Conservation (phyloP, 305 asterid genomes). For the Fraxinus xanthoxyloides region DNA sequence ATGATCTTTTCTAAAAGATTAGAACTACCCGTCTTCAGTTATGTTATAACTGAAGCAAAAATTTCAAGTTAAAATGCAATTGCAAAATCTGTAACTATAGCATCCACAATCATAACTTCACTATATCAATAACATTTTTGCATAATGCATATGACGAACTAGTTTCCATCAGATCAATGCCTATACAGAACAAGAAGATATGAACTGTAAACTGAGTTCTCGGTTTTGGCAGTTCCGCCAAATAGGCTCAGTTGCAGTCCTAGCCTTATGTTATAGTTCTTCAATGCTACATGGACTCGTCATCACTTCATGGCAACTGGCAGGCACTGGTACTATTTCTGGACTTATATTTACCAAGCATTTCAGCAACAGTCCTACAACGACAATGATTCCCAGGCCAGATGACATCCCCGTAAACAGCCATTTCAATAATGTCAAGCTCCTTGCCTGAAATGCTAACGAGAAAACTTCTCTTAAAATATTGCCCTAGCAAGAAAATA, state of each 20-base stretch:
- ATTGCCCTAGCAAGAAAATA: background rate
- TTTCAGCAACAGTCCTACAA: conserved; percentile 80
- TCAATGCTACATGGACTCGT: conserved; percentile 22
- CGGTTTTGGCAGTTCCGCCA: background rate
- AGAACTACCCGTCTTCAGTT: background rate
- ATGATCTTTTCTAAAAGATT: background rate
- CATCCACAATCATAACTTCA: background rate
- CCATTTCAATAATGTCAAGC: conserved; percentile 88
- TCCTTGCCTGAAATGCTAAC: conserved; percentile 54
- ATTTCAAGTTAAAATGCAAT: background rate
- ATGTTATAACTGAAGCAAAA: background rate
- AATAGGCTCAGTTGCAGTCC: background rate
- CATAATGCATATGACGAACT: conserved; percentile 7
- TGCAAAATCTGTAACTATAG: background rate
- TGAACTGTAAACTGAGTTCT: background rate
- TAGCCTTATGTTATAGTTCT: background rate
- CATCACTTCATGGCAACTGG: conserved; percentile 46
- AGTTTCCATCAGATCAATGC: background rate
- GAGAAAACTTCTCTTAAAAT: background rate
- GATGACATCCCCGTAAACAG: conserved; percentile 79
- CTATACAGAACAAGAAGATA: background rate
- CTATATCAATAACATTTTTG: background rate
- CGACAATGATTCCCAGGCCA: conserved; percentile 90
- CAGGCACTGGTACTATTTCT: conserved; percentile 59
- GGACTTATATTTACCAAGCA: conserved; percentile 70